Percentiles rank a stretch among this genome's conserved stretches.
Conservation (phyloP, 768 basidiomycete species). For the Lactarius deliciosus region DNA sequence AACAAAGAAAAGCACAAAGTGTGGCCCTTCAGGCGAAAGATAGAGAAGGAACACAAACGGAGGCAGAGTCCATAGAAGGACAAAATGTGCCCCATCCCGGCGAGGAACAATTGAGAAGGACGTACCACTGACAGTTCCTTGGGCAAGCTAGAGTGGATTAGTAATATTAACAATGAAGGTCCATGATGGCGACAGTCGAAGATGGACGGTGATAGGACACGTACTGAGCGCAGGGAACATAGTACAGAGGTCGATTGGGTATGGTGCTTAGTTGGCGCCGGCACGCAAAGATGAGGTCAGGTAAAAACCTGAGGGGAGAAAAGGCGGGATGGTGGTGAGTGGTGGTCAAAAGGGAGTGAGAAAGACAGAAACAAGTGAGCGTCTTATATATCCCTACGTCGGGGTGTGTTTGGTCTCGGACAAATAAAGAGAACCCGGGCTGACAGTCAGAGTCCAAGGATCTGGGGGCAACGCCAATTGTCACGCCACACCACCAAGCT, state of each 20-base stretch:
- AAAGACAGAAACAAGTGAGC: conserved; percentile 13
- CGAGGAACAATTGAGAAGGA: neutral
- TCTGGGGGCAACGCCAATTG: conserved; percentile 4
- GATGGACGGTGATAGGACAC: conserved; percentile 1
- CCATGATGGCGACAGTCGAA: neutral
- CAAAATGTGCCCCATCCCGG: neutral
- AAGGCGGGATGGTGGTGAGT: conserved; percentile 11
- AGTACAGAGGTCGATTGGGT: neutral
- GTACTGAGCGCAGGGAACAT: neutral
- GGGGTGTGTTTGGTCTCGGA: conserved; percentile 26
- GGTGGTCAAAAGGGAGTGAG: conserved; percentile 6
- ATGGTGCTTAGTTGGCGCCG: neutral
- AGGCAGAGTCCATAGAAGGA: neutral
- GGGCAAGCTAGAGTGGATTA: neutral
- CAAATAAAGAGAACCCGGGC: conserved; percentile 22
- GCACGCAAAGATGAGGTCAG: neutral
- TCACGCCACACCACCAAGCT: conserved; percentile 1
- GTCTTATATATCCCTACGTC: conserved; percentile 27
- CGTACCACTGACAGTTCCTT: conserved; percentile 6
- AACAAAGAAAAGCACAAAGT: neutral
- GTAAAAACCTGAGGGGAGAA: neutral
- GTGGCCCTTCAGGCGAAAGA: conserved; percentile 16
- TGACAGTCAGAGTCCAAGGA: conserved; percentile 10
- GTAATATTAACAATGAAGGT: neutral
- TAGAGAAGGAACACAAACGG: neutral